These are phyloP conservation scores for Aspergillus sp. DNA, from an alignment of 2,329 filamentous ascomycete genomes.

Conservation along the genomic window DNA sequence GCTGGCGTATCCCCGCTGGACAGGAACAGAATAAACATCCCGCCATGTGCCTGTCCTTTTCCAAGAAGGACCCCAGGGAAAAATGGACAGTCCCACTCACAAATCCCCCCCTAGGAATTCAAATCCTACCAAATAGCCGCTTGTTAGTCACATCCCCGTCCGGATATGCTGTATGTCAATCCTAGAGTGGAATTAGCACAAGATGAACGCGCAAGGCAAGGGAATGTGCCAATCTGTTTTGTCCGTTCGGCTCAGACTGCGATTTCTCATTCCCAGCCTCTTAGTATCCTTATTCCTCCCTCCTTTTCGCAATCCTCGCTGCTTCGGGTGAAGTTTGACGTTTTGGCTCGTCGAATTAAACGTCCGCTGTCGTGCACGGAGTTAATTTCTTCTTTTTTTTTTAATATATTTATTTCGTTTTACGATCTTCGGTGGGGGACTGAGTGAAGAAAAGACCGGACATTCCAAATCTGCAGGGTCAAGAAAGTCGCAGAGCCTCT, in stretches of 20 bases:
- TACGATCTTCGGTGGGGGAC: background rate
- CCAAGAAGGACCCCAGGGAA: background rate
- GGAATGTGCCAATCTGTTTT: background rate
- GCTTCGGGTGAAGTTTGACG: background rate
- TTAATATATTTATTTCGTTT: background rate
- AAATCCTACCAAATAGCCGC: background rate
- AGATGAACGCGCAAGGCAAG: background rate
- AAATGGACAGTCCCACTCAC: background rate
- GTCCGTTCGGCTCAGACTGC: background rate
- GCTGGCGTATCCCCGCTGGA: background rate
- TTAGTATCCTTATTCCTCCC: background rate
- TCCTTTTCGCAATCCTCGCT: background rate
- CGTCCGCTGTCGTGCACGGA: background rate
- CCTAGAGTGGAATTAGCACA: background rate
- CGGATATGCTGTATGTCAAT: background rate
- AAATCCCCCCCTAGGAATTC: background rate
- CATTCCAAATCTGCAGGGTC: background rate
- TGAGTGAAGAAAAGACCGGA: background rate
- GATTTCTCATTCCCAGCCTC: background rate
- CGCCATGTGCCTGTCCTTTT: background rate
- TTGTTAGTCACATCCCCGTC: background rate
- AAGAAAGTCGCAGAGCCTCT: background rate
- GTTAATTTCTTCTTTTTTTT: background rate
- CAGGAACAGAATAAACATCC: background rate
- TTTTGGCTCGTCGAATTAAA: background rate